phyloP scores from a whole-genome alignment of 176 grass and related monocot genomes.

The sorghum (Sorghum bicolor) region DNA sequence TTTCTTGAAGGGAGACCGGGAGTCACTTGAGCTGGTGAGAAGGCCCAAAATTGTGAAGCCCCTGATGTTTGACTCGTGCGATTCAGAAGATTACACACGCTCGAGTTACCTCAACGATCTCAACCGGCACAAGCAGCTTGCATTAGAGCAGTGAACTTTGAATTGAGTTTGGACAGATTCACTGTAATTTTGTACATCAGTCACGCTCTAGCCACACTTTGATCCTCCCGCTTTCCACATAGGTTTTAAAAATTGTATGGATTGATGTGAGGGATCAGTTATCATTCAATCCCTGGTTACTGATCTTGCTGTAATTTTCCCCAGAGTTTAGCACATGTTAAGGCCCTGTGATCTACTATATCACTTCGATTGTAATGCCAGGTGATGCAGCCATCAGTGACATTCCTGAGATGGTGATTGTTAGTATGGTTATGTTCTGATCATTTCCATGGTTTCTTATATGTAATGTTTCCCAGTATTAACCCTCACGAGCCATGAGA shows the following conservation, averaged over 20 bases:
- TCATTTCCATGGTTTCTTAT: constrained; percentile 9
- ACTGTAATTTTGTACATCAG: constrained; percentile 46
- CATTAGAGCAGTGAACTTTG: constrained; percentile 68
- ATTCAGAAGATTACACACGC: constrained; percentile 84
- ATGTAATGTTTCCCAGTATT: not conserved
- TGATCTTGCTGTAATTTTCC: constrained; percentile 39
- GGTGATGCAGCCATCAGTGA: not conserved
- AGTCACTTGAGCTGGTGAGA: constrained; percentile 48
- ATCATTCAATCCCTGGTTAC: constrained; percentile 19
- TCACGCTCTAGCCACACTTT: constrained; percentile 13
- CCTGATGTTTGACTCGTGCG: constrained; percentile 63
- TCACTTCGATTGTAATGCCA: not conserved
- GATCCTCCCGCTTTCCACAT: constrained; percentile 44
- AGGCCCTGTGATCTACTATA: constrained; percentile 7
- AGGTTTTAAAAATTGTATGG: constrained; percentile 33
- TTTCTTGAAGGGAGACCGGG: constrained; percentile 65
- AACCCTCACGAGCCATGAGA: too few relatives aligned
- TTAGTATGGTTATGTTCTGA: not conserved
- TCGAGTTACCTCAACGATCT: constrained; percentile 89
- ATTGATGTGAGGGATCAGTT: constrained; percentile 46
- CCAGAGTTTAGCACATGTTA: not conserved
- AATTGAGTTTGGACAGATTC: constrained; percentile 17
- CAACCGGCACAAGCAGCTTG: constrained; percentile 91
- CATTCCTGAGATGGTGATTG: not conserved
- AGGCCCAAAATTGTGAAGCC: constrained; percentile 49